phyloP scores from a whole-genome alignment of 192 early-diverging fungal species.

The Endogone sp. region DNA sequence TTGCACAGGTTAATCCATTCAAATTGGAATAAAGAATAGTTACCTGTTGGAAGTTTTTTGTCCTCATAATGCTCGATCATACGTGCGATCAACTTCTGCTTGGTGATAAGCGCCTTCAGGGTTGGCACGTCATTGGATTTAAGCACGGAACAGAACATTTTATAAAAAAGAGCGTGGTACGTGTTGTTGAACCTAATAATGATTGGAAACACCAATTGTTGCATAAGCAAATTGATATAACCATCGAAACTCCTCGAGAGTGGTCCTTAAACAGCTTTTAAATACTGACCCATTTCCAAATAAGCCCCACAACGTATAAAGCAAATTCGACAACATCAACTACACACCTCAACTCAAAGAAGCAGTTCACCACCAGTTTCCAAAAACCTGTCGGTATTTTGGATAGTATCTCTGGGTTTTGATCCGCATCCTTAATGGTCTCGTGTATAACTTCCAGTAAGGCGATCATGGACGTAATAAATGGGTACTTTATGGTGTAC shows the following conservation, averaged over 20 bases:
- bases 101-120: constrained; percentile 12
- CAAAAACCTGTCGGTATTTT: constrained; percentile 23
- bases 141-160: constrained; percentile 14
- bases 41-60: constrained; percentile 20
- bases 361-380: constrained; percentile 27
- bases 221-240: background rate
- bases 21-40: background rate
- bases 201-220: background rate
- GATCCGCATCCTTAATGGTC: constrained; percentile 8
- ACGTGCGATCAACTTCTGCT: constrained; percentile 18
- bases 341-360: constrained; percentile 26
- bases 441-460: constrained; percentile 20
- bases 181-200: constrained; percentile 18
- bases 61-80: constrained; percentile 23
- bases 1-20: background rate
- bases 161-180: constrained; percentile 28
- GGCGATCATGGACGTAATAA: constrained; percentile 16
- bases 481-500: constrained; percentile 4
- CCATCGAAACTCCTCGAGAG: too few species aligned
- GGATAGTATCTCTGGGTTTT: constrained; percentile 9
- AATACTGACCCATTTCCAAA: too few species aligned
- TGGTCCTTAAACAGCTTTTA: too few species aligned
- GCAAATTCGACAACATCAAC: background rate
- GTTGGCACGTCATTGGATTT: constrained; percentile 11
- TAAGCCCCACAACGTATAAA: background rate